A percentile compares a stretch with the other conserved stretches of the same genome.
Conservation (phyloP, 106 monocot species). For the Allium sativum region DNA sequence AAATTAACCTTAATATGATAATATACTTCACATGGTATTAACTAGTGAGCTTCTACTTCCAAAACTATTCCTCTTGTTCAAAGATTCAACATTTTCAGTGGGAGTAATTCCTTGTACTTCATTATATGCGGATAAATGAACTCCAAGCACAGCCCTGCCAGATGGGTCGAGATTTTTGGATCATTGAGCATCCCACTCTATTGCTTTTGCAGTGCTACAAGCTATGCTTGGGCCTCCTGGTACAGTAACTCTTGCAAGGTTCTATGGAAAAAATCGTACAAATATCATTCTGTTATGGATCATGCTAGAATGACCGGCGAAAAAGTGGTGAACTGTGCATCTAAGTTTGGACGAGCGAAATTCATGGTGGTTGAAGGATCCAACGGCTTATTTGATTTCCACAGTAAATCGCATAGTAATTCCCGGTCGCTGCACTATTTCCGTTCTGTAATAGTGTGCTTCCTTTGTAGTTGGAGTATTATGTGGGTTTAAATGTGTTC, state of each 20-base stretch:
- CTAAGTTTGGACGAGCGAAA: too few relatives aligned
- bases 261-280: conserved; percentile 34
- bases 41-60: conserved; percentile 20
- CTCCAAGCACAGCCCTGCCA: conserved; percentile 22
- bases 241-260: conserved; percentile 8
- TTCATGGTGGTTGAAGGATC: too few relatives aligned
- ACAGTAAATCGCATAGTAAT: too few relatives aligned
- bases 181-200: conserved; percentile 26
- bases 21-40: too few relatives aligned
- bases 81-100: not conserved
- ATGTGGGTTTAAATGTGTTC: too few relatives aligned
- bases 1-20: too few relatives aligned
- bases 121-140: conserved; percentile 13
- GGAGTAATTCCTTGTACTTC: not conserved
- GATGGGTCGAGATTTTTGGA: conserved; percentile 24
- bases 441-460: conserved; percentile 51
- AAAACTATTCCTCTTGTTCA: conserved; percentile 26
- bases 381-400: too few relatives aligned
- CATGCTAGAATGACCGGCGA: too few relatives aligned
- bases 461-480: conserved; percentile 53
- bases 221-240: conserved; percentile 24
- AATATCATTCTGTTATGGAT: too few relatives aligned
- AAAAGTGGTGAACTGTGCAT: too few relatives aligned
- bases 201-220: conserved; percentile 22
- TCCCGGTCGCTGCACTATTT: too few relatives aligned